Evolutionary conservation across 2,329 filamentous ascomycete genomes (phyloP).

Genomic region (Chrysosporium queenslandicum): DNA sequence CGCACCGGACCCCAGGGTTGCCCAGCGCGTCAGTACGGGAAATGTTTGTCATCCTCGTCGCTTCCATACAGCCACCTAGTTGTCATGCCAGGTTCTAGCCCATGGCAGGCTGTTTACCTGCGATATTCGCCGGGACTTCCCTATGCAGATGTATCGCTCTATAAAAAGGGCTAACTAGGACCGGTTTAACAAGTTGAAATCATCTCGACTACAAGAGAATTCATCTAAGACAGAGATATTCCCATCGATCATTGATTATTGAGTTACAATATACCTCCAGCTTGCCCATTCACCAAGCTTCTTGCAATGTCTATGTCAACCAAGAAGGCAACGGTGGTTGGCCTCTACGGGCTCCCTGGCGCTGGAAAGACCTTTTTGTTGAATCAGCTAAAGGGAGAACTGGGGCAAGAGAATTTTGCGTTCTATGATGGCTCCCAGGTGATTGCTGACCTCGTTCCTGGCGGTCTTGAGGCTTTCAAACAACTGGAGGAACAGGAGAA

Average conservation of each 20-base stretch:
- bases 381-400: constrained; percentile 30
- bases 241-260: background rate
- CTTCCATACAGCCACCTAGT: no score
- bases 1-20: background rate
- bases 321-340: constrained; percentile 38
- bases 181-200: background rate
- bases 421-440: constrained; percentile 47
- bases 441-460: constrained; percentile 36
- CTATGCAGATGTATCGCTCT: background rate
- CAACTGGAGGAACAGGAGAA: constrained; percentile 31
- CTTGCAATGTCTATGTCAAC: background rate
- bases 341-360: constrained; percentile 47
- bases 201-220: background rate
- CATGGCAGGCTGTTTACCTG: background rate
- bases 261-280: background rate
- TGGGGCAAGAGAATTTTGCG: constrained; percentile 30
- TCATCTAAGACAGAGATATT: no score
- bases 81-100: no score
- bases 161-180: background rate
- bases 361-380: constrained; percentile 45
- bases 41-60: background rate
- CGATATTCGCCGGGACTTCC: background rate
- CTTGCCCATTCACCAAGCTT: background rate
- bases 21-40: background rate
- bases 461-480: constrained; percentile 43